Percentiles rank a stretch among this genome's conserved stretches.
These are phyloP conservation scores for Talinum fruticosum DNA, from an alignment of 148 eudicot genomes.

Conservation along the genomic window DNA sequence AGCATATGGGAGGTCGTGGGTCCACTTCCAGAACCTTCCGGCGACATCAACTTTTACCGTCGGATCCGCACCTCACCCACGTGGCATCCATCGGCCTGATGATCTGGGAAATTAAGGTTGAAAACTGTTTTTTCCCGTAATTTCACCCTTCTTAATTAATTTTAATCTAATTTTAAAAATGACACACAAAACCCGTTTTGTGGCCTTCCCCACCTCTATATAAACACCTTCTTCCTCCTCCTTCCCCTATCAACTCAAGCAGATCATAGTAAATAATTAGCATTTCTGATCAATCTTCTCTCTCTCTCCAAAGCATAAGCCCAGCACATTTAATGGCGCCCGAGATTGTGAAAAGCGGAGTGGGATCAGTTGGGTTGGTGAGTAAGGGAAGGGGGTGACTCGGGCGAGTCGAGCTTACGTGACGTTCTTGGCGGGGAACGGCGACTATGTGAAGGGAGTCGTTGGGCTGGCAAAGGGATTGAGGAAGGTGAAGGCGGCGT, in stretches of 20 bases:
- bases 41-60: conserved; percentile 6
- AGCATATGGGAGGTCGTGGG: conserved; percentile 1
- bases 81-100: conserved; percentile 8
- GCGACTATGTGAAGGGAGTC: conserved; percentile 60
- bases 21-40: conserved; percentile 23
- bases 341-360: conserved; percentile 19
- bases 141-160: not conserved
- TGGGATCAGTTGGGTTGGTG: not conserved
- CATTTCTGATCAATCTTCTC: not conserved
- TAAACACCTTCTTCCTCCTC: not conserved
- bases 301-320: not conserved
- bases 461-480: conserved; percentile 54
- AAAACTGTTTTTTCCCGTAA: not conserved
- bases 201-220: not conserved
- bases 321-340: conserved; percentile 20
- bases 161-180: too few relatives aligned
- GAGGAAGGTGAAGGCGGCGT: conserved; percentile 38
- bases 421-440: conserved; percentile 56
- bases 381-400: not conserved
- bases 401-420: conserved; percentile 46
- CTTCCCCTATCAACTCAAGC: not conserved
- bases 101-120: not conserved
- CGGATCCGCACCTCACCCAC: not conserved
- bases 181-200: not conserved
- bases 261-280: too few relatives aligned